Percentiles rank a stretch among this genome's conserved stretches.
Conservation (phyloP, 306 rosid genomes). For the Castanea crenata region DNA sequence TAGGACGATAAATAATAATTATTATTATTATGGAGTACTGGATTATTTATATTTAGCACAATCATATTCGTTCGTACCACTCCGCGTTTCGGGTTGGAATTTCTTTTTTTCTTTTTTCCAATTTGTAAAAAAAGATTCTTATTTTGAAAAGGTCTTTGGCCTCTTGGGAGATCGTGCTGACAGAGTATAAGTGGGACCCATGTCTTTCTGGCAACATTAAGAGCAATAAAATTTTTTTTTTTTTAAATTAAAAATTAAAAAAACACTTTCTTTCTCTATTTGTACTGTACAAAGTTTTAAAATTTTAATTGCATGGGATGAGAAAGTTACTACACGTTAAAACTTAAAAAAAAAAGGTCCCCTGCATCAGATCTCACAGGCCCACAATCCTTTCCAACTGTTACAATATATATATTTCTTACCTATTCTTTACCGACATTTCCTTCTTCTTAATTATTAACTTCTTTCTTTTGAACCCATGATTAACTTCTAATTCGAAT, state of each 20-base stretch:
- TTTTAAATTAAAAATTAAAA: neutral
- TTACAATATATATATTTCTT: too few relatives aligned
- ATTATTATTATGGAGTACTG: neutral
- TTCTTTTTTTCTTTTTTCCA: neutral
- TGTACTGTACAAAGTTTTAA: neutral
- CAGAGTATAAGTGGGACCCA: conserved; percentile 1
- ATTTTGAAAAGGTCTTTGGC: neutral
- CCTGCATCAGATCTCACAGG: too few relatives aligned
- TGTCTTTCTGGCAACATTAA: neutral
- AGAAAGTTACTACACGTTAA: neutral
- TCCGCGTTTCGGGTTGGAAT: neutral
- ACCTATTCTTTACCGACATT: too few relatives aligned
- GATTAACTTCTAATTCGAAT: too few relatives aligned
- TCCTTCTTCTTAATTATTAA: too few relatives aligned
- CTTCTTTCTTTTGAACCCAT: too few relatives aligned
- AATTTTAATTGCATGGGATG: neutral
- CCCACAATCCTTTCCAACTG: too few relatives aligned
- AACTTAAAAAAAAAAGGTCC: too few relatives aligned
- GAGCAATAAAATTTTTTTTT: neutral
- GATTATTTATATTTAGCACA: neutral
- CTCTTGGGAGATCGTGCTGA: conserved; percentile 7
- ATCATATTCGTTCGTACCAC: neutral
- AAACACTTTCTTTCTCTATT: neutral
- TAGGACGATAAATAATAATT: neutral
- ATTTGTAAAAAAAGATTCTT: neutral